Percentiles rank a stretch among this genome's conserved stretches.
Evolutionary conservation across 1,139 yeast genomes (phyloP).

Genomic region (Suhomyces yuchorum): DNA sequence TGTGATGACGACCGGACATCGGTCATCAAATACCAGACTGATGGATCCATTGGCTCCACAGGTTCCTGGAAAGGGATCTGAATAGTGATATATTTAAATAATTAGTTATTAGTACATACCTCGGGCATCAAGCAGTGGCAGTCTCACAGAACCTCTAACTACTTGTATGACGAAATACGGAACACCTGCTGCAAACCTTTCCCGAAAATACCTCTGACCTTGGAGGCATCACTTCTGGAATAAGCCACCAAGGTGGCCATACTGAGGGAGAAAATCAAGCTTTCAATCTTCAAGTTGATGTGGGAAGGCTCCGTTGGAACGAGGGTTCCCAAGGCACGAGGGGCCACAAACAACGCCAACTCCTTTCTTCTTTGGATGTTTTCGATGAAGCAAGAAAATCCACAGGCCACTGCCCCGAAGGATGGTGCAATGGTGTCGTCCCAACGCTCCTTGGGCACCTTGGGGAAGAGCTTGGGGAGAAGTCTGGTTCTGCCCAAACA

Average conservation of each 20-base stretch:
- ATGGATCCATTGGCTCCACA: no score
- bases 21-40: no score
- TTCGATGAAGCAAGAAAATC: conserved; percentile 39
- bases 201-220: conserved; percentile 42
- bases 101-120: neutral
- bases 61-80: neutral
- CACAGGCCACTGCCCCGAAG: conserved; percentile 35
- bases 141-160: neutral
- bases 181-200: conserved; percentile 24
- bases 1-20: no score
- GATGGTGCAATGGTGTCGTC: conserved; percentile 36
- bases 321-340: conserved; percentile 40
- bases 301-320: conserved; percentile 31
- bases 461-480: conserved; percentile 34
- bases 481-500: conserved; percentile 37
- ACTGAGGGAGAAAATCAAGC: conserved; percentile 34
- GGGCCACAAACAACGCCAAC: conserved; percentile 44
- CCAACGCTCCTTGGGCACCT: conserved; percentile 28
- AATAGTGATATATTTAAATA: neutral
- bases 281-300: conserved; percentile 30
- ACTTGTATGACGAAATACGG: conserved; percentile 5
- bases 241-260: conserved; percentile 40
- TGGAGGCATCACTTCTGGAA: conserved; percentile 28
- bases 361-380: conserved; percentile 39
- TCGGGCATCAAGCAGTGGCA: no score